Evolutionary conservation across 306 rosid genomes (phyloP).

Genomic region (Rosa persica): DNA sequence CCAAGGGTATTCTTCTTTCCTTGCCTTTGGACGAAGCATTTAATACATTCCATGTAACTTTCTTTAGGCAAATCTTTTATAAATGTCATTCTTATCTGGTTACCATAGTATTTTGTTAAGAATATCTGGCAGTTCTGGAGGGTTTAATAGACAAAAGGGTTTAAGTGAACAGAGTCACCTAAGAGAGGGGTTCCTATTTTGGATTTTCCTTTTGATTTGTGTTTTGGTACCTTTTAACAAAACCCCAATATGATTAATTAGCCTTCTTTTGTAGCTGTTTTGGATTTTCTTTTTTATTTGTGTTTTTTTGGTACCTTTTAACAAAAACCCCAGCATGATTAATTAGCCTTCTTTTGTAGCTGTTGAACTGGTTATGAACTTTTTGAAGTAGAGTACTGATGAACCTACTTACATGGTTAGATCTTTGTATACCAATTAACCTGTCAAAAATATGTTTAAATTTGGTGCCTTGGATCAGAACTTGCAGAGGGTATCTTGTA

Average conservation of each 20-base stretch:
- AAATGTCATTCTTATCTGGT: background rate
- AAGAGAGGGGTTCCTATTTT: background rate
- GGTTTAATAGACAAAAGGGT: background rate
- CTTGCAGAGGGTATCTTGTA: constrained; percentile 49
- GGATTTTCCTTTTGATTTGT: background rate
- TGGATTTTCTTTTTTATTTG: background rate
- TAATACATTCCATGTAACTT: background rate
- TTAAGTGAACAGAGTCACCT: background rate
- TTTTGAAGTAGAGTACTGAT: background rate
- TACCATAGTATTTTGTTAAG: background rate
- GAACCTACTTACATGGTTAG: background rate
- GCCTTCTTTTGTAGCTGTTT: background rate
- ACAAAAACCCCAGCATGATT: background rate
- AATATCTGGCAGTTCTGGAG: constrained; percentile 4
- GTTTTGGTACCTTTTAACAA: background rate
- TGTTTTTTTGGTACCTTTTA: background rate
- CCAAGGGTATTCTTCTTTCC: constrained; percentile 44
- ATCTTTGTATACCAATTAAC: background rate
- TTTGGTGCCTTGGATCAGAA: constrained; percentile 43
- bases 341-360: background rate
- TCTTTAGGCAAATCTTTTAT: background rate
- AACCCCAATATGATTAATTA: background rate
- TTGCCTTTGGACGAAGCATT: constrained; percentile 13
- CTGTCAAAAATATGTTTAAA: background rate
- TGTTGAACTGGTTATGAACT: background rate